Evolutionary conservation across 225 moss, liverwort and hornwort genomes (phyloP), one percentile per base, ranked within the genome.

Genomic region (Pleurozium schreberi): DNA sequence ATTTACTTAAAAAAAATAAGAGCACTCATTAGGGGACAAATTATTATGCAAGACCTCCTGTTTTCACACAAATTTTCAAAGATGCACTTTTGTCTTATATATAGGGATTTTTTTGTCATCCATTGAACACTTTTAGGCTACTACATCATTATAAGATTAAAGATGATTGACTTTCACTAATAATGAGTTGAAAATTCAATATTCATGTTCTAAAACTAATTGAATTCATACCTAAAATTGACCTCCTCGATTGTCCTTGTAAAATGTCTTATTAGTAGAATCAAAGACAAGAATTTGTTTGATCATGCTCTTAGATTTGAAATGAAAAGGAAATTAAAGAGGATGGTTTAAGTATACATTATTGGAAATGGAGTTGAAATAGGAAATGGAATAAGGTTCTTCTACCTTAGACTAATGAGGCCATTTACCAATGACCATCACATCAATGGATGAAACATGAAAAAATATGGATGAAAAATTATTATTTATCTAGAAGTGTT

Each of bases 91-190:
- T 16, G 6, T 30, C 6, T 73, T 30, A 14, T 3, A 38, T 38
- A 4, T 1, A 30, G 45, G 10, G 17, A 28, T 17, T 28, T 2
- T 73, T 73, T 45, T 73, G 5, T 45, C 10, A 28, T 10, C 6
- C 2, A 73, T 73, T 5, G 0, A 2, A 28, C 17, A 28, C 6
- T n/a, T n/a, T n/a, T 45, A 21, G 1, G 6, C 2, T 1, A 2
- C 2, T 1, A 5, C 0, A 1, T 45, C 17, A 10, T 17, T 16
- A 28, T 0, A 43, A 0, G 3, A 3, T 74, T 47, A 12, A 8
- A 1, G 34, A 21, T 36, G 14, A 76, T 9, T 52, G 52, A 5
- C 22, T 76, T 36, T 53, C 9, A 53, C 8, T 5, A 52, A 23
- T 52, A 9, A 22, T 14, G 5, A 75, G 52, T 50, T 21, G 8